Conservation (phyloP, 2,329 filamentous ascomycete species). For the Lojkania enalia region DNA sequence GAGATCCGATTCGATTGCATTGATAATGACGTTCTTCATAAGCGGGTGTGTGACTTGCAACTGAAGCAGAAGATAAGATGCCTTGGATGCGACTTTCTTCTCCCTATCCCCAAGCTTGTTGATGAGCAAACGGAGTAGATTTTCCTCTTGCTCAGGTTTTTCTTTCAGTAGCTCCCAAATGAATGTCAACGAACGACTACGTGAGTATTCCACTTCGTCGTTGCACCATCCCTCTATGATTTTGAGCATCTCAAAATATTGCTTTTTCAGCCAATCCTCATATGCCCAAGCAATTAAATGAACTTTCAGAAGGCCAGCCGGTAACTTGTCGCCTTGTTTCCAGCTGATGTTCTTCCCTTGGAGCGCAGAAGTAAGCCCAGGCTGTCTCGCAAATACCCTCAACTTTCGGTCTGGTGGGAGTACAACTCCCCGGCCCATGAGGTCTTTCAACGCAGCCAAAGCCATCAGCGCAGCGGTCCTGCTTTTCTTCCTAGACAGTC, state of each 20-base stretch:
- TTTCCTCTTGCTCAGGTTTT: slow-evolving; percentile 96
- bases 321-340: slow-evolving; percentile 70
- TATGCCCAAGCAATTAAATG: slow-evolving; percentile 89
- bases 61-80: slow-evolving; percentile 92
- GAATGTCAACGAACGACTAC: slow-evolving; percentile 84
- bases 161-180: slow-evolving; percentile 90
- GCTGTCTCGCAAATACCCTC: slow-evolving; percentile 76
- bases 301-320: slow-evolving; percentile 70
- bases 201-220: slow-evolving; percentile 93
- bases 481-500: slow-evolving; percentile 87
- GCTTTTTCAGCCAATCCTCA: slow-evolving; percentile 92
- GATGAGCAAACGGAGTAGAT: slow-evolving; percentile 84
- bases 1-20: slow-evolving; percentile 82
- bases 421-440: slow-evolving; percentile 85
- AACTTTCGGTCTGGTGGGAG: slow-evolving; percentile 82
- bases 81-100: slow-evolving; percentile 91
- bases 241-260: slow-evolving; percentile 92
- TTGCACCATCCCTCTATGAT: slow-evolving; percentile 90
- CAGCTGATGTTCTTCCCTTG: slow-evolving; percentile 66
- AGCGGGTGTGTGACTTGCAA: slow-evolving; percentile 84
- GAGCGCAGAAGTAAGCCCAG: slow-evolving; percentile 71
- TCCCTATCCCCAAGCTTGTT: slow-evolving; percentile 97
- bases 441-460: slow-evolving; percentile 89
- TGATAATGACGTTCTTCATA: slow-evolving; percentile 90
- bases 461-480: slow-evolving; percentile 90